phyloP scores from a whole-genome alignment of 257 asterid genomes.

The Asclepias syriaca region DNA sequence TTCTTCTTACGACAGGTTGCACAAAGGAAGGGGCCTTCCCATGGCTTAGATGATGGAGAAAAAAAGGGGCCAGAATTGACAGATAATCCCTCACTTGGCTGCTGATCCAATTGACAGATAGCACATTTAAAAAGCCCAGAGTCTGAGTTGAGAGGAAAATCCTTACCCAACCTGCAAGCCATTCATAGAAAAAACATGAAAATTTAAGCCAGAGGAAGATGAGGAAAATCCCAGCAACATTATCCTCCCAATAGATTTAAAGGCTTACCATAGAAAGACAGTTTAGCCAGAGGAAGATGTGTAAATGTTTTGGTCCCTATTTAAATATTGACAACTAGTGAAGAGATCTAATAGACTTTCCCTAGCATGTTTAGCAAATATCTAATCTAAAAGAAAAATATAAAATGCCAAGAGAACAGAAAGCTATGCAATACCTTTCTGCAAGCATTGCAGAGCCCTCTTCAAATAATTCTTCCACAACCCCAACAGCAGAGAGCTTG shows the following conservation, averaged over 20 bases:
- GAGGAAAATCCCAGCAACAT: not conserved
- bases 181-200: not conserved
- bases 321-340: not conserved
- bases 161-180: slow-evolving; percentile 80
- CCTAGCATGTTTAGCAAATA: not conserved
- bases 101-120: slow-evolving; percentile 90
- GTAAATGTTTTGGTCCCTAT: not conserved
- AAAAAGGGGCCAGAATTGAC: slow-evolving; percentile 85
- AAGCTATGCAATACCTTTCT: slow-evolving; percentile 54
- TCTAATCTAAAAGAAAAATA: not conserved
- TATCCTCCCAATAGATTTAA: not conserved
- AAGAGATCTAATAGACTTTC: not conserved
- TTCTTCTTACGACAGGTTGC: slow-evolving; percentile 82
- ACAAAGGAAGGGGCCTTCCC: slow-evolving; percentile 99
- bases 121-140: slow-evolving; percentile 93
- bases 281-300: too few relatives aligned
- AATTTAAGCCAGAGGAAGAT: not conserved
- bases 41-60: slow-evolving; percentile 88
- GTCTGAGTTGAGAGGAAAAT: slow-evolving; percentile 64
- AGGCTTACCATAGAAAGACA: not conserved
- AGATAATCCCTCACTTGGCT: slow-evolving; percentile 68
- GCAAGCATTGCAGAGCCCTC: slow-evolving; percentile 99
- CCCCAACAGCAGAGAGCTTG: slow-evolving; percentile 89
- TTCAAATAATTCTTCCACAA: slow-evolving; percentile 92
- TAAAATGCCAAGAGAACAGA: not conserved